phyloP scores from a whole-genome alignment of 2,329 filamentous ascomycete genomes.

The Aureobasidium sp. region DNA sequence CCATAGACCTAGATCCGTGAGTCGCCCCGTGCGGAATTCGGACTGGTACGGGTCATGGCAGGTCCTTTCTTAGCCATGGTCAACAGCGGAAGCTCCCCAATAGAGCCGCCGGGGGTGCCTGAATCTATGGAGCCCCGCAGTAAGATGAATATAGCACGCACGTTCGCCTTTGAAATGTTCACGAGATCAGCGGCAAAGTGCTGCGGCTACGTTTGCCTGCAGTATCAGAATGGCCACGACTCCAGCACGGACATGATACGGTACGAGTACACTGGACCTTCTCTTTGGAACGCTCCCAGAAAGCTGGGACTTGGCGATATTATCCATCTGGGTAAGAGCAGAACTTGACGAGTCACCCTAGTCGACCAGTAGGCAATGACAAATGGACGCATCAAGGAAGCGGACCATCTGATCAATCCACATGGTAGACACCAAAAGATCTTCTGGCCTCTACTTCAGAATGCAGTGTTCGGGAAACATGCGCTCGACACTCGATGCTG shows the following conservation, averaged over 20 bases:
- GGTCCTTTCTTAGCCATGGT: neutral
- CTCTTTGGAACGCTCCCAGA: neutral
- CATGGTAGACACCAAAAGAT: neutral
- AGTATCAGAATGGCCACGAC: neutral
- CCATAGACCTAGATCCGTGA: neutral
- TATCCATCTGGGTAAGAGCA: neutral
- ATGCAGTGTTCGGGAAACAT: slow-evolving; percentile 4
- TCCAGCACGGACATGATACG: neutral
- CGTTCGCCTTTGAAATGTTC: slow-evolving; percentile 4
- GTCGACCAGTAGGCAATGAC: neutral
- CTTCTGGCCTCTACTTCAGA: neutral
- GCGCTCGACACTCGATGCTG: neutral
- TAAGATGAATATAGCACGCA: slow-evolving; percentile 14
- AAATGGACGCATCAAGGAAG: neutral
- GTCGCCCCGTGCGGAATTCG: slow-evolving; percentile 8
- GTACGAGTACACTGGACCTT: neutral
- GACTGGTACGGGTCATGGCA: slow-evolving; percentile 8
- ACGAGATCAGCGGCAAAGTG: slow-evolving; percentile 14
- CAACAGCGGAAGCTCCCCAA: neutral
- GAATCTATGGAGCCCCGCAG: slow-evolving; percentile 4
- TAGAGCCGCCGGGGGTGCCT: slow-evolving; percentile 1
- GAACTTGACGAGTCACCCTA: neutral
- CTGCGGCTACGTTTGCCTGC: slow-evolving; percentile 11
- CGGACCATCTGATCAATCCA: neutral
- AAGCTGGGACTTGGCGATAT: neutral